A percentile compares a stretch with the other conserved stretches of the same genome.
phyloP scores from a whole-genome alignment of 2,329 filamentous ascomycete genomes.

The Fusarium pseudocircinatum region DNA sequence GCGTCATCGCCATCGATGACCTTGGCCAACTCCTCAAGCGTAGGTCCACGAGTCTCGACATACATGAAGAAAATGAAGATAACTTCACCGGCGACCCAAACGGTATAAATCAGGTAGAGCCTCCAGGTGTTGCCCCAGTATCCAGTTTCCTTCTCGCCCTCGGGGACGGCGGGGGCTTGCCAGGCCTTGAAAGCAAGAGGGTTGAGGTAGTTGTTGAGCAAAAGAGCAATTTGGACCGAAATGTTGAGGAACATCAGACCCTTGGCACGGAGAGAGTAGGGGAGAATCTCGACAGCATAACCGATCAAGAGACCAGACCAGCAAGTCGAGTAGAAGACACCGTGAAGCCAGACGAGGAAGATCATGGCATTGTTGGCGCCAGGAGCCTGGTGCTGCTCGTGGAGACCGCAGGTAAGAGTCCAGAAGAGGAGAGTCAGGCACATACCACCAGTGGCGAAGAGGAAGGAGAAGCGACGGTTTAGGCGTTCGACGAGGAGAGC shows the following conservation, averaged over 20 bases:
- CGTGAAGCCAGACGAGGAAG: constrained; percentile 68
- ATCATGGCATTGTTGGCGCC: constrained; percentile 64
- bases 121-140: constrained; percentile 69
- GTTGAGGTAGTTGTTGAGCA: constrained; percentile 64
- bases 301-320: constrained; percentile 67
- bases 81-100: constrained; percentile 69
- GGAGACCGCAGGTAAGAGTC: constrained; percentile 64
- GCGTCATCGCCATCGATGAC: constrained; percentile 75
- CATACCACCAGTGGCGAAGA: constrained; percentile 60
- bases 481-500: constrained; percentile 61
- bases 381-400: constrained; percentile 53
- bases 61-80: constrained; percentile 73
- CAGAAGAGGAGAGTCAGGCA: constrained; percentile 58
- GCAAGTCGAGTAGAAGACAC: constrained; percentile 67
- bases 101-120: constrained; percentile 72
- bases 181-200: neutral
- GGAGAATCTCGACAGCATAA: constrained; percentile 68
- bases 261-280: constrained; percentile 66
- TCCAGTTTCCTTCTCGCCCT: constrained; percentile 50
- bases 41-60: constrained; percentile 75
- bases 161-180: neutral
- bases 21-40: constrained; percentile 68
- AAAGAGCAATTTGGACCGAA: constrained; percentile 68
- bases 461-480: constrained; percentile 64
- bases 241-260: constrained; percentile 72